A percentile compares a stretch with the other conserved stretches of the same genome.
Evolutionary conservation across 768 basidiomycete genomes (phyloP).

Genomic region (Omphalotus guepiniiformis): DNA sequence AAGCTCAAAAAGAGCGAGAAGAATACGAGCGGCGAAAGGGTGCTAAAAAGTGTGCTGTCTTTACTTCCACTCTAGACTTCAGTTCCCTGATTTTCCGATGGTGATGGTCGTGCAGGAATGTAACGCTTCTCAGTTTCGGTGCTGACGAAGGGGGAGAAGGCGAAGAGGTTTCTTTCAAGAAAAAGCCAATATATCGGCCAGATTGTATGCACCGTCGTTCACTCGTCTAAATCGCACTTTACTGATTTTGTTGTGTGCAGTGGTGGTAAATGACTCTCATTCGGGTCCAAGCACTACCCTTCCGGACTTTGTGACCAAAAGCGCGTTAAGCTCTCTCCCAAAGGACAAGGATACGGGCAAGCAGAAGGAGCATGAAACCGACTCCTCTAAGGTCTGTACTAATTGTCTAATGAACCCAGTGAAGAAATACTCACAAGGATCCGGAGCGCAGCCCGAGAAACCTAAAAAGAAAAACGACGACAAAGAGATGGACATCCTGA

Average conservation of each 20-base stretch:
- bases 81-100: conserved; percentile 2
- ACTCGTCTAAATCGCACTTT: neutral
- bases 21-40: conserved; percentile 66
- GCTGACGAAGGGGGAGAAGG: conserved; percentile 62
- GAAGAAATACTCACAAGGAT: too few species aligned
- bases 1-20: conserved; percentile 73
- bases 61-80: neutral
- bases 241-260: conserved; percentile 17
- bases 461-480: conserved; percentile 32
- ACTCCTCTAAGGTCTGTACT: too few species aligned
- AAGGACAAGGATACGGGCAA: neutral
- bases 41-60: conserved; percentile 75
- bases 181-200: conserved; percentile 79
- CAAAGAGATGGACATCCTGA: conserved; percentile 50
- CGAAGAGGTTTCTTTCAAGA: conserved; percentile 55
- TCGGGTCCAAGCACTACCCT: conserved; percentile 15
- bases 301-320: conserved; percentile 37
- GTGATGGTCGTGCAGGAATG: conserved; percentile 55
- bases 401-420: too few species aligned
- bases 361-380: too few species aligned
- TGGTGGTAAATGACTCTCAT: conserved; percentile 33
- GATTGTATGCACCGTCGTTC: conserved; percentile 56
- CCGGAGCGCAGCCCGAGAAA: conserved; percentile 18
- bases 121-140: conserved; percentile 85
- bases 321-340: conserved; percentile 10